Base-by-base conservation (phyloP, 1,139 yeast genomes). In the Candida labiduridarum region DNA sequence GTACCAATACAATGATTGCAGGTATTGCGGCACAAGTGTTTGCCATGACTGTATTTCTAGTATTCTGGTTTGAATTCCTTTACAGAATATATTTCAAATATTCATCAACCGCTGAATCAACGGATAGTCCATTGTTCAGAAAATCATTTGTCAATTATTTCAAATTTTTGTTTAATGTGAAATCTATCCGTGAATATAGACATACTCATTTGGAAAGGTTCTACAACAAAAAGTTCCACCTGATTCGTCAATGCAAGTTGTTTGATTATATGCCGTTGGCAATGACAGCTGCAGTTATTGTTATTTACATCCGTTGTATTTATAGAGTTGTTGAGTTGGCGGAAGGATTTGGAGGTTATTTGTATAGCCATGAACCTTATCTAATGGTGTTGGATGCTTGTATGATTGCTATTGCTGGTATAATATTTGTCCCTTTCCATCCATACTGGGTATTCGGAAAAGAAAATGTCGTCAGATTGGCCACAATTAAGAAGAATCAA, bases 21-120 rank as follows among this genome's bases (percentile, higher is more conserved):
- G 97, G 97, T 30, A 78, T 92, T 53, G 83, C 84, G 0, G 74
- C 87, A 59, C 97, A 92, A 69, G 91, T 90, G 11, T 74, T 80
- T 18, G 81, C 91, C 11, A 89, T 91, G 88, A 58, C 82, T 0
- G 53, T 84, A 1, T 91, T 89, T 66, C 65, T 87, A 44, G 39
- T 69, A 4, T 72, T 88, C 44, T 85, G 84, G 79, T 66, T 72
- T 46, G 79, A 76, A 53, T 84, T 86, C 62, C 63, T 82, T 49
- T 72, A 66, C 59, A 69, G 77, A 46, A 66, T 85, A 18, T 76
- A 67, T 58, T 71, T 77, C 59, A 69, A 61, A 49, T 66, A 72
- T 41, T 48, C 63, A 35, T 48, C 63, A 35, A 48, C 55, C 33
- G 47, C 46, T 46, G 52, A 57, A 35, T 33, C 57, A 40, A 47